A percentile compares a stretch with the other conserved stretches of the same genome.
Evolutionary conservation across 2,329 filamentous ascomycete species (phyloP).

Genomic region (Myriosclerotinia duriaeana): DNA sequence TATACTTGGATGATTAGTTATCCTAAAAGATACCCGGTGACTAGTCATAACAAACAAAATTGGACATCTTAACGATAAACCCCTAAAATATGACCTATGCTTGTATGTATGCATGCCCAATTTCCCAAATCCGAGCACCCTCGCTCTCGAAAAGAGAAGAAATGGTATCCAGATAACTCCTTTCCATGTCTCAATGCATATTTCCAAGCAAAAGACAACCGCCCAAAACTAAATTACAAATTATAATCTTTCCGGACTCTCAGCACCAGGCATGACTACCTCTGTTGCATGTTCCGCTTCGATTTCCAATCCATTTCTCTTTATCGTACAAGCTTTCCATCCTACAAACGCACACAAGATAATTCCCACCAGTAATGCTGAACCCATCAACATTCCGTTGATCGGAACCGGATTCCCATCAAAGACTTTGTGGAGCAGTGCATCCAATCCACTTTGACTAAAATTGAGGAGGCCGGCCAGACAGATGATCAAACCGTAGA

Average conservation of each 20-base stretch:
- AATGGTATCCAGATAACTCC: background rate
- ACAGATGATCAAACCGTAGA: conserved; percentile 91
- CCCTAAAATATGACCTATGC: background rate
- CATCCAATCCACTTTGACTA: conserved; percentile 75
- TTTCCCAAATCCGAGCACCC: background rate
- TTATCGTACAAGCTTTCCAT: conserved; percentile 41
- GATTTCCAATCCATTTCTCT: conserved; percentile 43
- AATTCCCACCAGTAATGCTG: conserved; percentile 63
- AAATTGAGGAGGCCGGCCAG: conserved; percentile 83
- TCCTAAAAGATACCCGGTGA: background rate
- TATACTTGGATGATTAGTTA: background rate
- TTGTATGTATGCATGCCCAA: background rate
- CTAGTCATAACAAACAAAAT: background rate
- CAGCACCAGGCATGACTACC: conserved; percentile 38
- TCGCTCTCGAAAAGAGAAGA: background rate
- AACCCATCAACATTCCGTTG: conserved; percentile 64
- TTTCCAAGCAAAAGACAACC: background rate
- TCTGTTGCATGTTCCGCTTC: conserved; percentile 48
- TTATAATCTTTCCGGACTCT: conserved; percentile 33
- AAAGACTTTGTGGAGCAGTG: conserved; percentile 72
- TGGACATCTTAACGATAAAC: background rate
- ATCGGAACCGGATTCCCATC: conserved; percentile 72
- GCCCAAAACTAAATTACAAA: background rate
- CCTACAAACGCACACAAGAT: conserved; percentile 66
- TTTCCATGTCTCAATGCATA: background rate